Evolutionary conservation across 2,329 filamentous ascomycete genomes (phyloP), one percentile per base, ranked within the genome.

Genomic region (Alternaria triticina): DNA sequence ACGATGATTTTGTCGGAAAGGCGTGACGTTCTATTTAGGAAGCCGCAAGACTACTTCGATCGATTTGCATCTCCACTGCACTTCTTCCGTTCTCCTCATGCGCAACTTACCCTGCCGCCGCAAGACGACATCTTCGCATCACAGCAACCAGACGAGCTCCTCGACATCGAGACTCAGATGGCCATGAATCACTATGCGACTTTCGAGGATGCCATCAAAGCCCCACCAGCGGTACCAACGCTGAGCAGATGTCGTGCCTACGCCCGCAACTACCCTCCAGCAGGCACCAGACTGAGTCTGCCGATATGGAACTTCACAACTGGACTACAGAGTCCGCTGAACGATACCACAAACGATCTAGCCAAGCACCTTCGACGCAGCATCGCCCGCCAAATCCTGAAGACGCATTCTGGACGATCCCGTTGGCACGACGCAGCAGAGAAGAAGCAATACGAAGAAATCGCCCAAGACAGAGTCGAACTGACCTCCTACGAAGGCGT

Each of bases 1-100:
- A 68, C 71, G 0, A 43, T 70, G 27, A 71, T 70, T 8, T 65
- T 83, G 11, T 69, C 75, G 17, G 68, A 67, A 17, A 71, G 80
- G 23, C 75, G 83, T 54, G 70, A 76, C 15, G 54, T 69, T 1
- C 66, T 84, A 1, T 86, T 86, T 68, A 67, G 70, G 10, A 80
- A 76, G 47, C 76, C 80, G 11, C 79, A 81, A 44, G 72, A 82
- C 55, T 84, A 79, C 61, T 84, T 84, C 59, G 84, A 86, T 67
- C 80, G 82, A 4, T 86, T 86, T 66, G 83, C 82, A 2, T 85
- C 83, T 6, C 83, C 84, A 4, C 75, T 83, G 4, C 79, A 84
- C 46, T 85, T 85, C 74, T 85, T 86, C 63, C 83, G 84, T 52
- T 83, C 83, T 1, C 76, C 83, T 6, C 73, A 74, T 40, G 74